These are phyloP conservation scores for Glarea lozoyensis DNA, from an alignment of 495 filamentous ascomycete species.

Conservation along the genomic window DNA sequence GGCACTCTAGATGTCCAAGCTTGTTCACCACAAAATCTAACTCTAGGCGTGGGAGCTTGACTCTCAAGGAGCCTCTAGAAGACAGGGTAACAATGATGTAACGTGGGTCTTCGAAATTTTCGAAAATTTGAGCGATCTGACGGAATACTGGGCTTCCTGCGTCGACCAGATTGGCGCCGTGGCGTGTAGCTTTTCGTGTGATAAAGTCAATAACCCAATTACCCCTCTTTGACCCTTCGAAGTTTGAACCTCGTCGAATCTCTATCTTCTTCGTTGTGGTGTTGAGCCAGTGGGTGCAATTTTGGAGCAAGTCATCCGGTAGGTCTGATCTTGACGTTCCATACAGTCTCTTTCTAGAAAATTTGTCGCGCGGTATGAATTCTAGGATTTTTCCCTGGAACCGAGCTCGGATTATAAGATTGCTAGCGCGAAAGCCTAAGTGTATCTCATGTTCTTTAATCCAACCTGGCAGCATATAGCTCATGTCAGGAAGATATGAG, in stretches of 20 bases:
- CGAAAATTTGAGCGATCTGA: conserved; percentile 26
- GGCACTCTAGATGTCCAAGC: conserved; percentile 31
- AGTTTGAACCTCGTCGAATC: conserved; percentile 32
- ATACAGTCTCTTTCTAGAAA: conserved; percentile 17
- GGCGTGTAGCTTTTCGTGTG: conserved; percentile 13
- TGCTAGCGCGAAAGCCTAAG: conserved; percentile 33
- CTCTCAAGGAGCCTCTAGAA: conserved; percentile 3
- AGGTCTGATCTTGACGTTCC: no score
- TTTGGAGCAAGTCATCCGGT: conserved; percentile 35
- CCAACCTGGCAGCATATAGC: conserved; percentile 26
- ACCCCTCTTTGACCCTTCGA: conserved; percentile 30
- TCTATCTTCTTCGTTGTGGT: conserved; percentile 35
- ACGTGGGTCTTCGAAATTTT: conserved; percentile 25
- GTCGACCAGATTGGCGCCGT: conserved; percentile 18
- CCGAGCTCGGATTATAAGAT: conserved; percentile 30
- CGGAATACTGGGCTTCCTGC: conserved; percentile 21
- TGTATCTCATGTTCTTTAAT: conserved; percentile 34
- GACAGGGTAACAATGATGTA: conserved; percentile 30
- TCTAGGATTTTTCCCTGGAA: conserved; percentile 20
- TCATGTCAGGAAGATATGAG: conserved; percentile 37
- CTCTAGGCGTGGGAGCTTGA: conserved; percentile 32
- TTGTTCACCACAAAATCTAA: conserved; percentile 33
- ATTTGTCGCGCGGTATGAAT: conserved; percentile 25
- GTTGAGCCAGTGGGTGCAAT: conserved; percentile 54
- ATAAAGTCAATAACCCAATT: conserved; percentile 26